phyloP scores from a whole-genome alignment of 176 grass and related monocot species.

The Avena eriantha region DNA sequence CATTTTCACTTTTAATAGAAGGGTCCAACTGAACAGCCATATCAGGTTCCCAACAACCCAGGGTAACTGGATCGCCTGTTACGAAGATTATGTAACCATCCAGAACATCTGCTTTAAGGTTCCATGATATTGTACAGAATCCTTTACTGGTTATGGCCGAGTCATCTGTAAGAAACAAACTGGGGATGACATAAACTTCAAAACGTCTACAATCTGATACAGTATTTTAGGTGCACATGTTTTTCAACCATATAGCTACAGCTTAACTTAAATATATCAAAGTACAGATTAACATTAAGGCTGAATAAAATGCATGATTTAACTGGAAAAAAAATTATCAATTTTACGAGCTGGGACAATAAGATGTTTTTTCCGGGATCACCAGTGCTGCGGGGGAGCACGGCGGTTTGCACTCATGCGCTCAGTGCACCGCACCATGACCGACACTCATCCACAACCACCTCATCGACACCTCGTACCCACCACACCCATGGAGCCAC shows the following conservation, averaged over 20 bases:
- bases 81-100: slow-evolving; percentile 74
- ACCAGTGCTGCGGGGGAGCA: background rate
- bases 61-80: slow-evolving; percentile 78
- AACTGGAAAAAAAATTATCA: background rate
- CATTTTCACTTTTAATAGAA: slow-evolving; percentile 56
- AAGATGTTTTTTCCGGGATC: background rate
- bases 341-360: background rate
- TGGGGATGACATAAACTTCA: slow-evolving; percentile 38
- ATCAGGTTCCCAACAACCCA: slow-evolving; percentile 87
- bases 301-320: slow-evolving; percentile 9
- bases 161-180: slow-evolving; percentile 62
- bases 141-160: slow-evolving; percentile 71
- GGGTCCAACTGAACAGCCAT: slow-evolving; percentile 77
- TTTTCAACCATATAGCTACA: slow-evolving; percentile 9
- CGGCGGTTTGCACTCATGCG: background rate
- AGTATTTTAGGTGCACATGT: slow-evolving; percentile 19
- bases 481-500: background rate
- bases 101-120: slow-evolving; percentile 72
- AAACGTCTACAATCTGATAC: slow-evolving; percentile 19
- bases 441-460: background rate
- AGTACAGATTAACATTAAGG: background rate
- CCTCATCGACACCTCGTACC: background rate
- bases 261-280: slow-evolving; percentile 18
- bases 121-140: slow-evolving; percentile 84
- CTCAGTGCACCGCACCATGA: background rate